Evolutionary conservation across 2,329 filamentous ascomycete species (phyloP).

Genomic region (Seiridium cupressi): DNA sequence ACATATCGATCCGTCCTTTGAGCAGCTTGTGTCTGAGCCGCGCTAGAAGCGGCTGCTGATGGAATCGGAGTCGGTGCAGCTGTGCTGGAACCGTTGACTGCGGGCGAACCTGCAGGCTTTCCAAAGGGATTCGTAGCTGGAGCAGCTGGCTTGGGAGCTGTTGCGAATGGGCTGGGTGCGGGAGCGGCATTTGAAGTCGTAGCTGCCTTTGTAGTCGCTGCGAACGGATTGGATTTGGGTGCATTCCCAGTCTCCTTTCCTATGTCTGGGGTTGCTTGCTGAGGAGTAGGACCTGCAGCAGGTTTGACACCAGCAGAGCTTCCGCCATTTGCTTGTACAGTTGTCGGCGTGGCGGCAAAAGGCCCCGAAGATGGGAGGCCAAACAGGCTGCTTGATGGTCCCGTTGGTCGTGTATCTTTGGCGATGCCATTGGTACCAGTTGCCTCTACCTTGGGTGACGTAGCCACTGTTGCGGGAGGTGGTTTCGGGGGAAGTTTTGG

Average conservation of each 20-base stretch:
- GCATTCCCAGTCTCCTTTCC: not conserved
- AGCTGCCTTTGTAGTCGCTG: not conserved
- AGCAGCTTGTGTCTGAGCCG: not conserved
- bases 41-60: conserved; percentile 7
- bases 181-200: not conserved
- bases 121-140: conserved; percentile 5
- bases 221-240: not conserved
- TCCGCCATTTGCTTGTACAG: not conserved
- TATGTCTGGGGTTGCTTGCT: not conserved
- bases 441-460: conserved; percentile 8
- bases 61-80: conserved; percentile 6
- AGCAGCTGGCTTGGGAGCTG: conserved; percentile 8
- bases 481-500: conserved; percentile 40
- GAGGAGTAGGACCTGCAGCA: not conserved
- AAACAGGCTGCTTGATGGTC: not conserved
- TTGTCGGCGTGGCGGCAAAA: not conserved
- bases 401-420: not conserved
- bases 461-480: conserved; percentile 20
- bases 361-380: not conserved
- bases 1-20: conserved; percentile 40
- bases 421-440: not conserved
- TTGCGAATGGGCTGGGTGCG: not conserved
- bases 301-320: not conserved
- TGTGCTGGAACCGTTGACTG: conserved; percentile 13
- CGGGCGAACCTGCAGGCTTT: conserved; percentile 8